These are phyloP conservation scores for Aspergillus egyptiacus DNA, from an alignment of 495 filamentous ascomycete genomes.

Conservation along the genomic window DNA sequence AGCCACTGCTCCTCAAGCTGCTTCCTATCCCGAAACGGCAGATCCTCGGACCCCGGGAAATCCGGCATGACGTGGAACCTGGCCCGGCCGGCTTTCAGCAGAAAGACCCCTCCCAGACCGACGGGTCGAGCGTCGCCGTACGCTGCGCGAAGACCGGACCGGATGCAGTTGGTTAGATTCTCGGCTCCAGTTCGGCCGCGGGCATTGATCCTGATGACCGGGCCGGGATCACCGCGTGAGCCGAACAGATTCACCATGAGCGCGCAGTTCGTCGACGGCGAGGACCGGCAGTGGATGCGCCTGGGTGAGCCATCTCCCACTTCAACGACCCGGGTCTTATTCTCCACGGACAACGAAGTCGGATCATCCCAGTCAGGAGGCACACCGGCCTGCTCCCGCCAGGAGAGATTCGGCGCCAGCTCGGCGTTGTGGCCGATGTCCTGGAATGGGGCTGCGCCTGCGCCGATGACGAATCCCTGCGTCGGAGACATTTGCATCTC, in stretches of 20 bases:
- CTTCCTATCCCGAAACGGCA: constrained; percentile 23
- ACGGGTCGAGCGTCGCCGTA: constrained; percentile 26
- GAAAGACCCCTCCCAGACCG: constrained; percentile 34
- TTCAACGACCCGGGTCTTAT: constrained; percentile 9
- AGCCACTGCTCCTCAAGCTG: constrained; percentile 29
- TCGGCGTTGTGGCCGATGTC: constrained; percentile 34
- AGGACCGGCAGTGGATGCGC: constrained; percentile 5
- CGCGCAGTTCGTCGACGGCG: constrained; percentile 25
- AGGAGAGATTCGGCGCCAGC: constrained; percentile 33
- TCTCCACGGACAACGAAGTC: constrained; percentile 11
- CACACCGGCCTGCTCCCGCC: not conserved
- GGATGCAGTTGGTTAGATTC: constrained; percentile 31
- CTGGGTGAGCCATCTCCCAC: not conserved
- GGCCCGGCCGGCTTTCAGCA: constrained; percentile 29
- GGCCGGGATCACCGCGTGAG: constrained; percentile 24
- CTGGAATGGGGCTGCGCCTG: constrained; percentile 37
- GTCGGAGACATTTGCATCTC: constrained; percentile 28
- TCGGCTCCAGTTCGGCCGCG: constrained; percentile 19
- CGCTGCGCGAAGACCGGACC: constrained; percentile 15
- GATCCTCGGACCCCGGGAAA: constrained; percentile 21
- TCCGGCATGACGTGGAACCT: constrained; percentile 43
- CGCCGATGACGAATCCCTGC: constrained; percentile 28
- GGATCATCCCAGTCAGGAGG: constrained; percentile 16
- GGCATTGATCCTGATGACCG: constrained; percentile 30
- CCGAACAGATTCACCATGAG: constrained; percentile 39